These are phyloP conservation scores for Zygosaccharomyces siamensis DNA, from an alignment of 805 yeast species.

Conservation along the genomic window DNA sequence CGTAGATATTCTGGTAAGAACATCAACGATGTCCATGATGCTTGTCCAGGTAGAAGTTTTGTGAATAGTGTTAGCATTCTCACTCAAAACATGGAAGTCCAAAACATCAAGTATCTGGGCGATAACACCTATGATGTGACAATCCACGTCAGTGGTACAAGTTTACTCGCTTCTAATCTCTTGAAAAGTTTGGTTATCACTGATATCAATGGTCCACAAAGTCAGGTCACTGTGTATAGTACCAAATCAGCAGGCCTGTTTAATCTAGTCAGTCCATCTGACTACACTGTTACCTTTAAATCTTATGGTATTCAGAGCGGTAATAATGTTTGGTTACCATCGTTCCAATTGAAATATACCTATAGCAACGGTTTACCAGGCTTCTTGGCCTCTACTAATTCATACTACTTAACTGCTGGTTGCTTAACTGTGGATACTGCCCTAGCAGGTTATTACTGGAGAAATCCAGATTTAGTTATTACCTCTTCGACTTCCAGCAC, in stretches of 20 bases:
- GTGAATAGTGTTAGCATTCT: slow-evolving; percentile 2
- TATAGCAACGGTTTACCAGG: slow-evolving; percentile 14
- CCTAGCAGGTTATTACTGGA: slow-evolving; percentile 22
- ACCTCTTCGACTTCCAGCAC: too few species aligned
- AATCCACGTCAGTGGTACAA: slow-evolving; percentile 18
- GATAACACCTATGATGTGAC: slow-evolving; percentile 17
- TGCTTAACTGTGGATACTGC: slow-evolving; percentile 18
- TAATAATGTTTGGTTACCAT: slow-evolving; percentile 19
- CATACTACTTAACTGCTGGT: slow-evolving; percentile 20
- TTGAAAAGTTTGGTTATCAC: slow-evolving; percentile 17
- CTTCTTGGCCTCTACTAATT: slow-evolving; percentile 15
- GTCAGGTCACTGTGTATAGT: slow-evolving; percentile 12
- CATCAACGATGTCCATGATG: not conserved
- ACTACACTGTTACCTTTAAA: slow-evolving; percentile 19
- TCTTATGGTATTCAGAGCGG: slow-evolving; percentile 13
- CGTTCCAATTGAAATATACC: slow-evolving; percentile 20
- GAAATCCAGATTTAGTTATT: not conserved
- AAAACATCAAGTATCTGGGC: slow-evolving; percentile 10
- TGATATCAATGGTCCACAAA: slow-evolving; percentile 17
- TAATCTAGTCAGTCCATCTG: slow-evolving; percentile 18
- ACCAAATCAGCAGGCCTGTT: slow-evolving; percentile 12
- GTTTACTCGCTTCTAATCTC: slow-evolving; percentile 15
- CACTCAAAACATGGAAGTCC: slow-evolving; percentile 15
- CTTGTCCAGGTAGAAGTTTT: not conserved
- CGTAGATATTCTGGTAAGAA: slow-evolving; percentile 10